Evolutionary conservation across 2,329 filamentous ascomycete genomes (phyloP), one percentile per base, ranked within the genome.

Genomic region (Penicillium griseofulvum): DNA sequence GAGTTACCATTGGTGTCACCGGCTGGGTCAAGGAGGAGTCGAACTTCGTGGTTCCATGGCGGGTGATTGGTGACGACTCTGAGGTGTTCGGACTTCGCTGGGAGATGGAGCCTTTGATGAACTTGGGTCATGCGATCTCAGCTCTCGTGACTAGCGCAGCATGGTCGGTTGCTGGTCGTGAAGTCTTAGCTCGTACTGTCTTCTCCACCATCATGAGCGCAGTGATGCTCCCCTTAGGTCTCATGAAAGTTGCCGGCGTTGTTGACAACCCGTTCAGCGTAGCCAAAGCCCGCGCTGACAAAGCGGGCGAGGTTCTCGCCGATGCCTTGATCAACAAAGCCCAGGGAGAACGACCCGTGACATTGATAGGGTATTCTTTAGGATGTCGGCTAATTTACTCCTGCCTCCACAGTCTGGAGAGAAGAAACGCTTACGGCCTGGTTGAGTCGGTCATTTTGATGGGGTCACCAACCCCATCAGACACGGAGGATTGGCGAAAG

Each of bases 21-120:
- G 94, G 94, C 11, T 96, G 91, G 87, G 74, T 94, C 10, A 87
- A 82, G 0, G 81, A 87, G 34, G 83, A 87, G 46, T 83, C 88
- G 38, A 87, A 94, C 54, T 83, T 90, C n/a, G 76, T 86, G 17
- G 81, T 83, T 26, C 89, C 89, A 0, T 99, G 94, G 94, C 81
- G 83, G 44, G 85, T 87, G 28, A 76, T 97, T 29, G 89, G 88
- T 2, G 77, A 81, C 28, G 80, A 88, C 60, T 85, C 84, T 29
- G 93, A 97, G 72, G 84, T 87, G 0, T 97, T 96, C 67, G 88
- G 87, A 2, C 77, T 97, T 24, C 83, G 89, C 47, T 97, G 89
- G 85, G 94, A 97, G 71, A 80, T 89, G 5, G 85, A 91, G 43
- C 82, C 89, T 1, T 77, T 97, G 29, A 79, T 87, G 63, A 91